Conservation (phyloP, 1,139 yeast genomes). For the Geotrichum fermentans region DNA sequence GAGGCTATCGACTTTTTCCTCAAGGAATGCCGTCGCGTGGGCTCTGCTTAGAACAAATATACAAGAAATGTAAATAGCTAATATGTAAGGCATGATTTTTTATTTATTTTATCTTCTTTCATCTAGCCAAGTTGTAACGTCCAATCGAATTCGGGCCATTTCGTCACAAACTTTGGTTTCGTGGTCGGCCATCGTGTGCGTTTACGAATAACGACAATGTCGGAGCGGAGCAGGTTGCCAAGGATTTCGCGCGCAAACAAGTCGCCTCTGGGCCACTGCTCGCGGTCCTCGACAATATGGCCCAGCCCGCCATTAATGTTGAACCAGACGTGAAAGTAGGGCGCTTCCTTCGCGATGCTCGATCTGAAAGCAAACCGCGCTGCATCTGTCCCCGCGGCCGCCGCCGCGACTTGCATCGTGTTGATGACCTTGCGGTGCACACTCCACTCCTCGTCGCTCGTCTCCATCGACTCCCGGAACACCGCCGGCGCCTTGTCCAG, state of each 20-base stretch:
- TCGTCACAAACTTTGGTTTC: slow-evolving; percentile 23
- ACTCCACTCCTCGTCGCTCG: slow-evolving; percentile 42
- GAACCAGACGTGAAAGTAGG: slow-evolving; percentile 50
- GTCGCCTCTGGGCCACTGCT: slow-evolving; percentile 46
- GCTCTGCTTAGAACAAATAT: slow-evolving; percentile 33
- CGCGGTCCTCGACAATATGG: slow-evolving; percentile 45
- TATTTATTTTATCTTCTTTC: no score
- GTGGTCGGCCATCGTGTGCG: slow-evolving; percentile 33
- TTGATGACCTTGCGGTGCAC: slow-evolving; percentile 39
- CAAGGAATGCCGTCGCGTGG: slow-evolving; percentile 80
- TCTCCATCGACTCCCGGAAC: slow-evolving; percentile 42
- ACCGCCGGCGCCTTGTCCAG: slow-evolving; percentile 37
- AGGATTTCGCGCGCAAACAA: slow-evolving; percentile 44
- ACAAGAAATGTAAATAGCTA: background rate
- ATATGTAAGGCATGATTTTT: background rate
- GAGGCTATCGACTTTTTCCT: slow-evolving; percentile 79
- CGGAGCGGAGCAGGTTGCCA: slow-evolving; percentile 43
- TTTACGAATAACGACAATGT: slow-evolving; percentile 34
- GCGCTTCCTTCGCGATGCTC: slow-evolving; percentile 46
- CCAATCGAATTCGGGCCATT: slow-evolving; percentile 38
- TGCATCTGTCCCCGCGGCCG: slow-evolving; percentile 24
- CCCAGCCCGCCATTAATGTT: slow-evolving; percentile 46
- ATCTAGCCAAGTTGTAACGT: slow-evolving; percentile 22
- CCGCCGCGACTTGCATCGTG: slow-evolving; percentile 34
- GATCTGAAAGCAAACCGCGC: slow-evolving; percentile 36